Base-by-base conservation (phyloP, 768 basidiomycete species). In the Tephrocybe sp. region DNA sequence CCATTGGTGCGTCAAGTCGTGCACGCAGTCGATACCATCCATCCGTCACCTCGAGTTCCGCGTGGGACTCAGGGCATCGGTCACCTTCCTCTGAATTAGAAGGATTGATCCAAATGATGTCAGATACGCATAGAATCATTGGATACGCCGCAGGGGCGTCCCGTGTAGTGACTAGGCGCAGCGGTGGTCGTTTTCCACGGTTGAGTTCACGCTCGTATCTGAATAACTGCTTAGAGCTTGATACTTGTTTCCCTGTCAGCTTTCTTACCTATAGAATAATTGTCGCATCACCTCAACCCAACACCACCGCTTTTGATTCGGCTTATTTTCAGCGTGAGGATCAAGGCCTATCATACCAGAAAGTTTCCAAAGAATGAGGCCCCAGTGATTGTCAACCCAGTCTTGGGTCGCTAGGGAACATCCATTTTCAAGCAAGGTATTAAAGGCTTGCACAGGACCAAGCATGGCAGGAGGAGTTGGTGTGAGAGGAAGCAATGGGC, bases 361-460 rank as follows among this genome's bases (percentile, higher is more conserved):
- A 17, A 97, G 69, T 69, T 99, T 99, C 97, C 97, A 99, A 3
- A 99, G 75, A 26, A 98, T 82, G 39, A 94, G 69, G 9, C 71
- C 66, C 90, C 93, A 99, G 59, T 97, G 94, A 60, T 98, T 98
- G 45, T 88, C 80, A 1, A 97, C 84, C 97, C 97, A 99, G 19
- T 74, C 67, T 55, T 82, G 72, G 7, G 84, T 89, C 2, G 82
- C 89, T 19, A 92, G 75, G 2, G 61, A 64, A 55, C 92, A 94
- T 0, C 87, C 89, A 8, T 63, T 70, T 19, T 65, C 65, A 3
- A 75, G 68, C 9, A 93, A 68, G 51, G 82, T 73, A 20, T 76
- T 64, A 14, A 87, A 68, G 1, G 83, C 87, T 11, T 75, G 78
- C 1, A 70, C 56, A n/a, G 83, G 69, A 10, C 79, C 85, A 0